Evolutionary conservation across 2,329 filamentous ascomycete species (phyloP).

Genomic region (Colletotrichum plurivorum): DNA sequence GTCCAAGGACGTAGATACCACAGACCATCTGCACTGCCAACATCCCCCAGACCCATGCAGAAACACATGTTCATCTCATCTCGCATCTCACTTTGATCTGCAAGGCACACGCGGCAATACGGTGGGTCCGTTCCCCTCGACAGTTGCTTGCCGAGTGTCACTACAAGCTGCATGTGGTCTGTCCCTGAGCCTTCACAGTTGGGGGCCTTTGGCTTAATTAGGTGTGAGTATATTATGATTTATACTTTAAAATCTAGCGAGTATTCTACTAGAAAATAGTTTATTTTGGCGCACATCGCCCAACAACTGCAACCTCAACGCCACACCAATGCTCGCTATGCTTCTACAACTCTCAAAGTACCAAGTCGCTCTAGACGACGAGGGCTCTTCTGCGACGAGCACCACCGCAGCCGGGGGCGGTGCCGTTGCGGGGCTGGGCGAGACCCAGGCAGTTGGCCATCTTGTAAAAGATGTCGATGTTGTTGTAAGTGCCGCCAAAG

Average conservation of each 20-base stretch:
- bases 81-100: not conserved
- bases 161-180: no score
- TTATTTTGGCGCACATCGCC: not conserved
- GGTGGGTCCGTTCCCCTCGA: not conserved
- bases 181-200: no score
- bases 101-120: not conserved
- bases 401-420: conserved; percentile 12
- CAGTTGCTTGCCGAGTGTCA: no score
- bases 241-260: not conserved
- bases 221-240: not conserved
- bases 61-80: not conserved
- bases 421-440: conserved; percentile 44
- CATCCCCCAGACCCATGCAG: not conserved
- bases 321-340: conserved; percentile 15
- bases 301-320: conserved; percentile 7
- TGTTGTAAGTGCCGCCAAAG: conserved; percentile 80
- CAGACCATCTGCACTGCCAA: no score
- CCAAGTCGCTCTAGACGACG: not conserved
- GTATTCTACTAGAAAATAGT: not conserved
- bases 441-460: conserved; percentile 79
- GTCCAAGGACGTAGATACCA: no score
- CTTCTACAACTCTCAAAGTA: not conserved
- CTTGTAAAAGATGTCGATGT: conserved; percentile 82
- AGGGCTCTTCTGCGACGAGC: conserved; percentile 4
- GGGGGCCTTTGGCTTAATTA: not conserved